Evolutionary conservation across 768 basidiomycete genomes (phyloP).

Genomic region (Mycena belliarum): DNA sequence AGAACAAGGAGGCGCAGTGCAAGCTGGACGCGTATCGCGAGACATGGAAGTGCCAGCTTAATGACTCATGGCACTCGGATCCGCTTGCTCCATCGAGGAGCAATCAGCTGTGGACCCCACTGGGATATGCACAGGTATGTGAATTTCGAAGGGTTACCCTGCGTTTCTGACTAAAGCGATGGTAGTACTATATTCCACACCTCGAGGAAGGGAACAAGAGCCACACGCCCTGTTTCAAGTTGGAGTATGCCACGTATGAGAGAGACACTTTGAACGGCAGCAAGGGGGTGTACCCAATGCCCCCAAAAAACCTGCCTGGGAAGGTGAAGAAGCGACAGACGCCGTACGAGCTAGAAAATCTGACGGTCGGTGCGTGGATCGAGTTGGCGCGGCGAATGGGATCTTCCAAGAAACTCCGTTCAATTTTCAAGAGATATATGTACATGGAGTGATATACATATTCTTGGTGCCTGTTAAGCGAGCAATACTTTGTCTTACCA

Average conservation of each 20-base stretch:
- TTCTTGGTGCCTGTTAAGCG: too few relatives aligned
- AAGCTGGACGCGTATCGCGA: constrained; percentile 49
- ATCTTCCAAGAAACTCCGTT: constrained; percentile 54
- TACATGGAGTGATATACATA: constrained; percentile 42
- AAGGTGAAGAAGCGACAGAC: constrained; percentile 50
- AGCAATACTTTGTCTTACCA: too few relatives aligned
- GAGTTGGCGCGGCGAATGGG: constrained; percentile 64
- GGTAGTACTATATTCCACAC: constrained; percentile 67
- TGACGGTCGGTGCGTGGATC: constrained; percentile 79
- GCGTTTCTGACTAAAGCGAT: constrained; percentile 12
- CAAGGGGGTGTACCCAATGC: constrained; percentile 50
- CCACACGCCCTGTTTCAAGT: constrained; percentile 59
- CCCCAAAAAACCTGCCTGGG: constrained; percentile 54
- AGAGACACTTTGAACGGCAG: constrained; percentile 27
- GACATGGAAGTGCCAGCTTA: constrained; percentile 65
- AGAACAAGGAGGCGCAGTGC: constrained; percentile 48
- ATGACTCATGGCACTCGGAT: constrained; percentile 61
- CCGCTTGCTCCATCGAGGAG: constrained; percentile 66
- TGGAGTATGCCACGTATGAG: constrained; percentile 80
- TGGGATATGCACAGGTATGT: constrained; percentile 85
- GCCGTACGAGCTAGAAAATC: constrained; percentile 73
- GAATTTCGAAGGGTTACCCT: not conserved
- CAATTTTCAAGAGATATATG: constrained; percentile 73
- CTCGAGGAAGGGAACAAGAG: constrained; percentile 49
- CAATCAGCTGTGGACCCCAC: constrained; percentile 69